Conservation (phyloP, 1,139 yeast genomes). For the Yamadazyma atmosphaerica region DNA sequence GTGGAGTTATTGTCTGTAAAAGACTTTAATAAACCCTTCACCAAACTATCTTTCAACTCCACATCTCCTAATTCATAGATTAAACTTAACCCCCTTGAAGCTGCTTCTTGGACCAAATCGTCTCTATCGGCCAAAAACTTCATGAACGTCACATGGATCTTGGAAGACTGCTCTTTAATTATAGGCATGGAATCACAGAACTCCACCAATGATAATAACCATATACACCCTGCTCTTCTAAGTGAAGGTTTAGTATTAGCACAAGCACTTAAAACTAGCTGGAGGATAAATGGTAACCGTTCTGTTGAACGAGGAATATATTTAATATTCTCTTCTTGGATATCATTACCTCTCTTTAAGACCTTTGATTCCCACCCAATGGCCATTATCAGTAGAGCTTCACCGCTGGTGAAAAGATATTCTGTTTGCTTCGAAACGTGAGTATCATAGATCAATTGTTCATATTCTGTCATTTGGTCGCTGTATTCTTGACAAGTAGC, state of each 20-base stretch:
- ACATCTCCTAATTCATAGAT: constrained; percentile 76
- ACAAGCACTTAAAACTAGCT: constrained; percentile 52
- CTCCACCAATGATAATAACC: constrained; percentile 81
- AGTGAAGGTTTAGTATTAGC: constrained; percentile 69
- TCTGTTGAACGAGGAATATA: constrained; percentile 21
- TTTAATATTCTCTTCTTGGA: constrained; percentile 30
- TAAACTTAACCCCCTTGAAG: constrained; percentile 83
- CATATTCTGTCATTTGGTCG: constrained; percentile 30
- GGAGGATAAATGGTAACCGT: constrained; percentile 40
- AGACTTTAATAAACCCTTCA: constrained; percentile 71
- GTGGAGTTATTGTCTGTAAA: constrained; percentile 72
- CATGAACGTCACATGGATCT: constrained; percentile 74
- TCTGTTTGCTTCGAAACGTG: constrained; percentile 73
- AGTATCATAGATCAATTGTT: constrained; percentile 53
- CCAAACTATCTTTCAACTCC: constrained; percentile 69
- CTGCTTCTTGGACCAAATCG: constrained; percentile 86
- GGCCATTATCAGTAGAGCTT: constrained; percentile 70
- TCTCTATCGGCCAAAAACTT: constrained; percentile 75
- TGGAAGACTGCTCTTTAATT: constrained; percentile 46
- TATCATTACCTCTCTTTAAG: constrained; percentile 52
- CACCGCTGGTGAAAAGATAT: constrained; percentile 75
- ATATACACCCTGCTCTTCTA: constrained; percentile 77
- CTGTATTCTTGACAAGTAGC: constrained; percentile 20
- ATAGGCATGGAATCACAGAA: constrained; percentile 56
- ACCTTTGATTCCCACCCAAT: constrained; percentile 75